Percentiles rank a stretch among this genome's conserved stretches.
Conservation (phyloP, 106 monocot genomes). For the Cymbidium sinense region DNA sequence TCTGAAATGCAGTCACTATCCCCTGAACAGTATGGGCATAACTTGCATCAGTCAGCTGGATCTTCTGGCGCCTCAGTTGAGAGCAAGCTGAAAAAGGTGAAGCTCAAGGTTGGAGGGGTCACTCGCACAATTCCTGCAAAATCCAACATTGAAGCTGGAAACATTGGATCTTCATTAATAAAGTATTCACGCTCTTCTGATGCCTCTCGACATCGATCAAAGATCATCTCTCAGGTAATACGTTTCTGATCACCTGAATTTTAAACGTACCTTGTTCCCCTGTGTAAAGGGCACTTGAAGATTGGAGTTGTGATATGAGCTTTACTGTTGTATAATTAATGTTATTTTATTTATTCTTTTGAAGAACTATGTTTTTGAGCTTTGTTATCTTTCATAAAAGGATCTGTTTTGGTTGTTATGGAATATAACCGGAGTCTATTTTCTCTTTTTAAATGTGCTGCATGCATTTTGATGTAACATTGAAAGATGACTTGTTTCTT, state of each 20-base stretch:
- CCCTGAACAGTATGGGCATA: background rate
- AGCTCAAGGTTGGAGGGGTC: constrained; percentile 70
- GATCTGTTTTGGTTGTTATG: background rate
- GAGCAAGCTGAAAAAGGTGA: constrained; percentile 58
- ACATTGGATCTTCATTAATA: constrained; percentile 9
- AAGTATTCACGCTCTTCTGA: constrained; percentile 37
- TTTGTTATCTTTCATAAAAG: background rate
- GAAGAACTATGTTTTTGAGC: background rate
- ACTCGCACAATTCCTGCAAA: constrained; percentile 59
- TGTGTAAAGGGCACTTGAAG: background rate
- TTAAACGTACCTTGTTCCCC: background rate
- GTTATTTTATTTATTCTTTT: background rate
- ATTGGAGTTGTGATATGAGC: too few relatives aligned
- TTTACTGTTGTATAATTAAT: background rate
- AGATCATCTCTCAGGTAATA: constrained; percentile 37
- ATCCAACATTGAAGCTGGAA: constrained; percentile 24
- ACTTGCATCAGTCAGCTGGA: constrained; percentile 7
- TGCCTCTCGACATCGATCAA: constrained; percentile 29
- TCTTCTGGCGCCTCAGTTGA: constrained; percentile 22
- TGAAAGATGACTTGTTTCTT: background rate
- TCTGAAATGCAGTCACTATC: constrained; percentile 18
- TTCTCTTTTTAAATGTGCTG: background rate
- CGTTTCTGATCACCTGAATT: background rate
- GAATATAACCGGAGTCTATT: background rate
- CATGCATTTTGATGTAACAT: background rate